Evolutionary conservation across 2,329 filamentous ascomycete genomes (phyloP), one percentile per base, ranked within the genome.

Genomic region (Pseudonectria foliicola): DNA sequence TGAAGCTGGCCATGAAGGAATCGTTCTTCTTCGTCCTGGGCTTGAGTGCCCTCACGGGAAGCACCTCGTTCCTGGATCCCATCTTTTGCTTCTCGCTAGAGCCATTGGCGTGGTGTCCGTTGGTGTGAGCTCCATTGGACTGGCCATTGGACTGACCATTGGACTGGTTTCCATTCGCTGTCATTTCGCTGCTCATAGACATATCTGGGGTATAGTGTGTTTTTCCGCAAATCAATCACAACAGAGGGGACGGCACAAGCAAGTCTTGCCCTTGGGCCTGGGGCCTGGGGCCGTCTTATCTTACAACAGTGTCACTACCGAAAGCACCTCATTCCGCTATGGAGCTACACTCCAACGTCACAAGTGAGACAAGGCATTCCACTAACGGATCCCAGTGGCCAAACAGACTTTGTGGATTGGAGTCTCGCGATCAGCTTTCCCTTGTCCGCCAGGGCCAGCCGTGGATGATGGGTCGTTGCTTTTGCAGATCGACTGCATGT

Each of bases 1-100:
- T 51, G 29, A 64, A 45, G 23, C 45, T 50, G 10, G 44, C 48
- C 2, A 57, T 7, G 5, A 46, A 29, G n/a, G 40, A 45, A n/a
- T 44, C 40, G 27, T 54, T 45, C 30, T 54, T 55, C 34, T 49
- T 46, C n/a, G 42, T 34, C 3, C 39, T 42, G 4, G 40, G 13
- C 32, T 40, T 36, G 8, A 25, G 25, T 13, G 31, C 10, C 35
- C 34, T 10, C 16, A 13, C n/a, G 29, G 24, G 12, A 33, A 24
- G 23, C 39, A 31, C 7, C 36, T 33, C 25, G 34, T 31, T n/a
- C n/a, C n/a, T 14, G 34, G 34, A 30, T 38, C 13, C 7, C 39
- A 37, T 15, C 38, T 27, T 28, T 40, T 39, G 13, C 30, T 27
- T 30, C 42, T 44, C 23, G 33, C 38, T 6, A 39, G 12, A 15